A percentile compares a stretch with the other conserved stretches of the same genome.
phyloP scores from a whole-genome alignment of 257 asterid genomes.

The Jacaranda copaia region DNA sequence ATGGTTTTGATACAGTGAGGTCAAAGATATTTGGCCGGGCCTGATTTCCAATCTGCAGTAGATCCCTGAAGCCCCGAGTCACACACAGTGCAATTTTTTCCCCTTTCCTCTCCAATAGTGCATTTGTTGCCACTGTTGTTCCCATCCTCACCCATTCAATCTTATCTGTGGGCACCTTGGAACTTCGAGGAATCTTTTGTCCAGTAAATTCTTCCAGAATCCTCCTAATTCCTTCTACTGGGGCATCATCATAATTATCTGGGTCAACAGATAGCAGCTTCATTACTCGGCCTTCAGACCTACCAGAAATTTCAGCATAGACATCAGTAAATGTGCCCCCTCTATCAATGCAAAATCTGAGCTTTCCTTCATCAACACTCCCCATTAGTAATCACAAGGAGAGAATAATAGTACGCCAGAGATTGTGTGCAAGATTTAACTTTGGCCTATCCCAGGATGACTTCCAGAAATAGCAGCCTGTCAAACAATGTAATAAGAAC shows the following conservation, averaged over 20 bases:
- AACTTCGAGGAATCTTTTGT: constrained; percentile 67
- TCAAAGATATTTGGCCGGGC: constrained; percentile 94
- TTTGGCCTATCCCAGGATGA: constrained; percentile 18
- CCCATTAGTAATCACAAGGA: constrained; percentile 55
- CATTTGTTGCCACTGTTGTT: constrained; percentile 97
- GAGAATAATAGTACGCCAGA: constrained; percentile 7
- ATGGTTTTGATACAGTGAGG: constrained; percentile 87
- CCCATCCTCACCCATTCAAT: constrained; percentile 99
- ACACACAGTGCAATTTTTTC: constrained; percentile 94
- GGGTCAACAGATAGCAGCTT: constrained; percentile 96
- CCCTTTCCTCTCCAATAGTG: constrained; percentile 91
- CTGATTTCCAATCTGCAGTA: constrained; percentile 94
- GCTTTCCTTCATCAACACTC: constrained; percentile 60
- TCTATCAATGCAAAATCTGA: constrained; percentile 90
- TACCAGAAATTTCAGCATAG: constrained; percentile 93
- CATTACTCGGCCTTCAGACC: constrained; percentile 85
- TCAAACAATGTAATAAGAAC: constrained; percentile 13
- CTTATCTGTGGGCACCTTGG: constrained; percentile 88
- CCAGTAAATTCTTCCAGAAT: constrained; percentile 88
- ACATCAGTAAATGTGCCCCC: constrained; percentile 99
- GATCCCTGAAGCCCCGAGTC: constrained; percentile 82
- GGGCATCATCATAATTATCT: constrained; percentile 94
- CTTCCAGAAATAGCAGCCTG: constrained; percentile 35
- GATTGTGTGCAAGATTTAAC: constrained; percentile 9
- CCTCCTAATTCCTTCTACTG: constrained; percentile 95